These are phyloP conservation scores for Penicillium sp. DNA, from an alignment of 2,329 filamentous ascomycete species.

Conservation along the genomic window DNA sequence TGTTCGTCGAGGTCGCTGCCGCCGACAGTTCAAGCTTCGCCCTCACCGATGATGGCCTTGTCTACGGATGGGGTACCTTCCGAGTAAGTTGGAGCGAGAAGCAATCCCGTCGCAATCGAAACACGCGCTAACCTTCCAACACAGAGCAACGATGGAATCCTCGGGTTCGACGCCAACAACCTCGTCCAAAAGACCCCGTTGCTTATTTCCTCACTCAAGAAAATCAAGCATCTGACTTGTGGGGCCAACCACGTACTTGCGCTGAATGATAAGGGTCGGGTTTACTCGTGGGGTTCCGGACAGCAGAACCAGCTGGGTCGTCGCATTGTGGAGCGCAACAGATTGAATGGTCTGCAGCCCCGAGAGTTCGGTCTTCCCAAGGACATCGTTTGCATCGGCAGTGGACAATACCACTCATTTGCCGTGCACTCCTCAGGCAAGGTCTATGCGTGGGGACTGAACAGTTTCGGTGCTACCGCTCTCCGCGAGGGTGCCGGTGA, in stretches of 20 bases:
- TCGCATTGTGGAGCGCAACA: constrained; percentile 61
- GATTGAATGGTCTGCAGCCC: constrained; percentile 56
- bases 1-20: constrained; percentile 59
- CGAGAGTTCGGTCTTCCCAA: constrained; percentile 60
- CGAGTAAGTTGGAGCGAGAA: constrained; percentile 45
- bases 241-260: constrained; percentile 61
- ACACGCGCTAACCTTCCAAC: constrained; percentile 7
- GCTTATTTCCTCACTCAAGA: constrained; percentile 55
- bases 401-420: constrained; percentile 81
- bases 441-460: constrained; percentile 81
- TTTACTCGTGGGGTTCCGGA: constrained; percentile 66
- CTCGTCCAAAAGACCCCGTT: constrained; percentile 48
- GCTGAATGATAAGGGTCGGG: constrained; percentile 59
- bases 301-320: constrained; percentile 71
- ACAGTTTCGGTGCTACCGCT: constrained; percentile 82
- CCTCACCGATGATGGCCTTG: constrained; percentile 60
- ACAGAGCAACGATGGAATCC: constrained; percentile 64
- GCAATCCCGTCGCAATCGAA: background rate
- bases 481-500: constrained; percentile 64
- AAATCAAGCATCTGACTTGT: constrained; percentile 55
- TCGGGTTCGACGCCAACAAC: constrained; percentile 56
- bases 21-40: constrained; percentile 63
- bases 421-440: constrained; percentile 67
- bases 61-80: constrained; percentile 66
- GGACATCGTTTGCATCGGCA: constrained; percentile 62